phyloP scores from a whole-genome alignment of 345 rosid genomes.

The Pelargonium nanum region DNA sequence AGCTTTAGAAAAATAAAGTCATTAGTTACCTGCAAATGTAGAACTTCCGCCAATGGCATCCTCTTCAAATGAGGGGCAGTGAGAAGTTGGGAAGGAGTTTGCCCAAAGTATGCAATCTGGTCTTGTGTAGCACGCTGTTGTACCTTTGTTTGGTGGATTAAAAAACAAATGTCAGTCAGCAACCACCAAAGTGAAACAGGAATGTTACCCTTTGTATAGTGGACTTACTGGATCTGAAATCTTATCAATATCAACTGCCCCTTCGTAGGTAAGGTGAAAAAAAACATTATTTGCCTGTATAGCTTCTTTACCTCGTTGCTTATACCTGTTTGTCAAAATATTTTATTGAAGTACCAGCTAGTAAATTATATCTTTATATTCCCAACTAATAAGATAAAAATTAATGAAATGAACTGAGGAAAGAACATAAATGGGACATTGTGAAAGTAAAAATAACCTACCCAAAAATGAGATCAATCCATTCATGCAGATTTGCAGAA shows the following conservation, averaged over 20 bases:
- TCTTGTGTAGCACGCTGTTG: conserved; percentile 94
- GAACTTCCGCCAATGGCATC: conserved; percentile 73
- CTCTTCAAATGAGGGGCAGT: conserved; percentile 75
- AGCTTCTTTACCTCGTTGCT: conserved; percentile 99
- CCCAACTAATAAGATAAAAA: neutral
- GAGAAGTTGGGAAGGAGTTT: conserved; percentile 94
- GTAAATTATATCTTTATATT: neutral
- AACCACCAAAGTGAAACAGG: conserved; percentile 11
- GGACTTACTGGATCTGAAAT: conserved; percentile 73
- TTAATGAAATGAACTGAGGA: conserved; percentile 1
- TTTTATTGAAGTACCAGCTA: conserved; percentile 7
- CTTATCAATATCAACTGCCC: conserved; percentile 83
- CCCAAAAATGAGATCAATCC: conserved; percentile 99
- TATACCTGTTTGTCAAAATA: conserved; percentile 45
- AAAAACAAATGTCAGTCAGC: conserved; percentile 10
- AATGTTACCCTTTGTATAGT: conserved; percentile 6
- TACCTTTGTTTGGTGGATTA: conserved; percentile 36
- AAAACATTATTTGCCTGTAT: conserved; percentile 85
- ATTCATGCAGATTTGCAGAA: conserved; percentile 90
- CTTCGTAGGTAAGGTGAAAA: conserved; percentile 96
- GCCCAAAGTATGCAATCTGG: conserved; percentile 98
- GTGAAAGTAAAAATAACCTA: conserved; percentile 18
- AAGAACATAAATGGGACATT: neutral
- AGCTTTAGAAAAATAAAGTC: neutral
- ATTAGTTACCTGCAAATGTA: conserved; percentile 69